These are phyloP conservation scores for Ophiostoma sp. DNA, from an alignment of 2,329 filamentous ascomycete species.

Conservation along the genomic window DNA sequence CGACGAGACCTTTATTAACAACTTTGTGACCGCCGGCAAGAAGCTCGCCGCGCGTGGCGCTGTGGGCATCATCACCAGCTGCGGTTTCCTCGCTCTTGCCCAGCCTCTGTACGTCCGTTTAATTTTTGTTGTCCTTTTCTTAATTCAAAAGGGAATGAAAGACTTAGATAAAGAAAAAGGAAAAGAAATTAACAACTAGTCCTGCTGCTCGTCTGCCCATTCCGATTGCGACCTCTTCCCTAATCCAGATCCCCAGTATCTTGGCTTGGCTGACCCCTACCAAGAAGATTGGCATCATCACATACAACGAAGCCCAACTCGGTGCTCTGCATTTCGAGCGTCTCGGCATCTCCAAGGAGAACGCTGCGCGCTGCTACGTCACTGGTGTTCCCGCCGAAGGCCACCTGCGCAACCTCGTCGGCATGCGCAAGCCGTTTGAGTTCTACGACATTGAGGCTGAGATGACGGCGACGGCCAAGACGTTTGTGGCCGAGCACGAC, in stretches of 20 bases:
- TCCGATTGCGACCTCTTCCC: constrained; percentile 19
- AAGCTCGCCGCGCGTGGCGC: constrained; percentile 1
- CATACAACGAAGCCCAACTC: constrained; percentile 15
- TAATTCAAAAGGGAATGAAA: not conserved
- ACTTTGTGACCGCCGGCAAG: not conserved
- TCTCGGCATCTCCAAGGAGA: constrained; percentile 13
- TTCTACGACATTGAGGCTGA: constrained; percentile 3
- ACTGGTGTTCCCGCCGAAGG: constrained; percentile 13
- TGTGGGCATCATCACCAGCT: constrained; percentile 5
- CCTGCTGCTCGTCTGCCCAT: constrained; percentile 15
- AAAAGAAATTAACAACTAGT: not conserved
- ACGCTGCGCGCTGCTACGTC: constrained; percentile 10
- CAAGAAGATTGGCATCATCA: constrained; percentile 19
- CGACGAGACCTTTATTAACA: constrained; percentile 2
- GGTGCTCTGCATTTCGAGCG: constrained; percentile 16
- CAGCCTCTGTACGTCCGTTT: not conserved
- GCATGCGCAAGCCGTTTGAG: not conserved
- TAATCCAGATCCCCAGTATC: constrained; percentile 17
- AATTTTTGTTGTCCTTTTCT: not conserved
- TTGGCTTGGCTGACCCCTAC: constrained; percentile 9
- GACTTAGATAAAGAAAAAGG: not conserved
- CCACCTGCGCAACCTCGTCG: constrained; percentile 8
- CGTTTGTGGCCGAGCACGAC: not conserved
- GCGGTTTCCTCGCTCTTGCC: constrained; percentile 1
- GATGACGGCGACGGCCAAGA: constrained; percentile 3